These are phyloP conservation scores for Heterobasidion parviporum DNA, from an alignment of 1,284 basidiomycete species.

Conservation along the genomic window DNA sequence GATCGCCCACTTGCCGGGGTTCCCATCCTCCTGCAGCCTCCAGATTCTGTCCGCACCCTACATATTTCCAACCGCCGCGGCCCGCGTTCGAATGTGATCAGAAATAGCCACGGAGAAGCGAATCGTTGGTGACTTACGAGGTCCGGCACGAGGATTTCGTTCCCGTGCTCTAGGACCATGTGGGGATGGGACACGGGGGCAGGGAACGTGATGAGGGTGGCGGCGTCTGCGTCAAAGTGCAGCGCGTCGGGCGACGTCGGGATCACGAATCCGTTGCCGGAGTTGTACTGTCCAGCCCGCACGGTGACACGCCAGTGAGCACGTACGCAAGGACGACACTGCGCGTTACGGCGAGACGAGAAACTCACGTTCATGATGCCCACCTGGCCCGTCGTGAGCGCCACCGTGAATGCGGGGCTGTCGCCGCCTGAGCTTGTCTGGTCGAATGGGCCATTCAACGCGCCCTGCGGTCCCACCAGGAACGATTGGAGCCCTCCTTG, in stretches of 20 bases:
- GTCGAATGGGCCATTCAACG: conserved; percentile 36
- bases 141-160: conserved; percentile 57
- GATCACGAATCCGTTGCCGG: conserved; percentile 50
- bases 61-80: no score
- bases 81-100: background rate
- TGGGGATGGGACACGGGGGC: conserved; percentile 50
- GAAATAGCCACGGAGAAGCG: background rate
- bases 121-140: conserved; percentile 31
- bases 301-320: background rate
- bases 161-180: conserved; percentile 44
- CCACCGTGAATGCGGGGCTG: conserved; percentile 40
- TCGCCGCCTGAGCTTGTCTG: conserved; percentile 42
- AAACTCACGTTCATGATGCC: conserved; percentile 48
- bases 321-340: background rate
- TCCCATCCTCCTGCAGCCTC: conserved; percentile 37
- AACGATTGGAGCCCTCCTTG: conserved; percentile 49
- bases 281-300: conserved; percentile 33
- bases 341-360: background rate
- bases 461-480: conserved; percentile 34
- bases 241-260: conserved; percentile 31
- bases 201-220: conserved; percentile 46
- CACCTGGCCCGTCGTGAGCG: conserved; percentile 47
- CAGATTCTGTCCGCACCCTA: conserved; percentile 62
- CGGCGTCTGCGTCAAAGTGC: conserved; percentile 29
- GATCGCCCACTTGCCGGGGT: conserved; percentile 37